Evolutionary conservation across 1,139 yeast species (phyloP).

Genomic region (Kodamaea plutei): DNA sequence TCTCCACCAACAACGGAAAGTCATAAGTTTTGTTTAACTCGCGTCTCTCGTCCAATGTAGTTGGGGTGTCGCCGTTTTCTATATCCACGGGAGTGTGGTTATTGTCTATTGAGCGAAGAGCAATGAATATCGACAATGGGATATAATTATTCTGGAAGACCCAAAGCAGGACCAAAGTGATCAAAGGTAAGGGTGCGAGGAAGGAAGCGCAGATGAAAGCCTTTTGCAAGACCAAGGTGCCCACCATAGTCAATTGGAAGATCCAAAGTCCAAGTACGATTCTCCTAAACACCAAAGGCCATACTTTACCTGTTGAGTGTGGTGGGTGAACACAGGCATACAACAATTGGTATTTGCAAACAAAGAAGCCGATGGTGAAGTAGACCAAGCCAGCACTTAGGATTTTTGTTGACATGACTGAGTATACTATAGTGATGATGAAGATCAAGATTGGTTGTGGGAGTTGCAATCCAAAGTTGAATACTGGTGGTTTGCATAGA

Average conservation of each 20-base stretch:
- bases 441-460: slow-evolving; percentile 79
- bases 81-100: slow-evolving; percentile 8
- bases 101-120: slow-evolving; percentile 51
- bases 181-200: slow-evolving; percentile 69
- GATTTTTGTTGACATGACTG: slow-evolving; percentile 74
- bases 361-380: slow-evolving; percentile 70
- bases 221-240: slow-evolving; percentile 73
- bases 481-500: slow-evolving; percentile 69
- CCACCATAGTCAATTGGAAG: slow-evolving; percentile 90
- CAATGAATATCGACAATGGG: slow-evolving; percentile 82
- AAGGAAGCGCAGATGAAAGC: slow-evolving; percentile 72
- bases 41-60: slow-evolving; percentile 59
- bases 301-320: slow-evolving; percentile 83
- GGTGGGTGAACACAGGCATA: slow-evolving; percentile 84
- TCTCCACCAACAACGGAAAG: slow-evolving; percentile 66
- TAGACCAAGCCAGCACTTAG: slow-evolving; percentile 69
- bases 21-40: slow-evolving; percentile 67
- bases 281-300: slow-evolving; percentile 78
- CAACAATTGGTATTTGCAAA: slow-evolving; percentile 74
- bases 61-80: slow-evolving; percentile 10
- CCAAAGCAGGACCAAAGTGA: slow-evolving; percentile 66
- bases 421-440: slow-evolving; percentile 71
- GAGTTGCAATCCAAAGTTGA: slow-evolving; percentile 75
- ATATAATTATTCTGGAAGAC: slow-evolving; percentile 77
- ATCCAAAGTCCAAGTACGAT: slow-evolving; percentile 65